phyloP scores from a whole-genome alignment of 768 basidiomycete species.

The Termitomyces sp. region DNA sequence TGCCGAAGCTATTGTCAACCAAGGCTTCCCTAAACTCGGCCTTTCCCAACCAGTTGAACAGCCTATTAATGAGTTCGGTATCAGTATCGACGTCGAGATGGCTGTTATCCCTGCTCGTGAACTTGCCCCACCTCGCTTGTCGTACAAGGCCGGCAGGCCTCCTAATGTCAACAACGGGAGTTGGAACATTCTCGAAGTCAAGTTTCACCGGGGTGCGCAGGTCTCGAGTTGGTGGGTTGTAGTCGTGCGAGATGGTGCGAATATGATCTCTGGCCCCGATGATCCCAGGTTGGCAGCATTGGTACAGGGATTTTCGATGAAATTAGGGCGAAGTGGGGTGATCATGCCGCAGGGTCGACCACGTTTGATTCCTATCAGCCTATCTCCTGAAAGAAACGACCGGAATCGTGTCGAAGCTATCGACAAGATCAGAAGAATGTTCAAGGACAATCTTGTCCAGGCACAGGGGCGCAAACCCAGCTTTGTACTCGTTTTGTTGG shows the following conservation, averaged over 20 bases:
- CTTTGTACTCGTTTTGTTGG: slow-evolving; percentile 70
- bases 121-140: slow-evolving; percentile 53
- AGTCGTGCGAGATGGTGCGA: slow-evolving; percentile 49
- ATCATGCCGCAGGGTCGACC: slow-evolving; percentile 33
- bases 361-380: slow-evolving; percentile 28
- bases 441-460: slow-evolving; percentile 28
- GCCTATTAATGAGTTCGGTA: slow-evolving; percentile 51
- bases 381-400: slow-evolving; percentile 21
- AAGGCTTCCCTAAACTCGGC: slow-evolving; percentile 58
- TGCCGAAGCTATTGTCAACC: slow-evolving; percentile 49
- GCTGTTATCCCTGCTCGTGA: slow-evolving; percentile 60
- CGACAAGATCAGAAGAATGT: slow-evolving; percentile 31
- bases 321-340: slow-evolving; percentile 62
- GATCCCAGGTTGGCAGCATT: slow-evolving; percentile 41
- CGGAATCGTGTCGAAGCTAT: slow-evolving; percentile 36
- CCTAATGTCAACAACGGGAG: slow-evolving; percentile 51
- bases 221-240: slow-evolving; percentile 66
- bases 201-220: slow-evolving; percentile 54
- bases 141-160: slow-evolving; percentile 44
- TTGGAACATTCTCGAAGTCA: slow-evolving; percentile 76
- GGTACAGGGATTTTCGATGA: slow-evolving; percentile 49
- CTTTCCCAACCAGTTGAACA: slow-evolving; percentile 28
- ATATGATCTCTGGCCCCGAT: slow-evolving; percentile 31
- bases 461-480: slow-evolving; percentile 37
- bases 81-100: slow-evolving; percentile 58